phyloP scores from a whole-genome alignment of 352 stramenopile genomes.

The Phytopythium litorale region DNA sequence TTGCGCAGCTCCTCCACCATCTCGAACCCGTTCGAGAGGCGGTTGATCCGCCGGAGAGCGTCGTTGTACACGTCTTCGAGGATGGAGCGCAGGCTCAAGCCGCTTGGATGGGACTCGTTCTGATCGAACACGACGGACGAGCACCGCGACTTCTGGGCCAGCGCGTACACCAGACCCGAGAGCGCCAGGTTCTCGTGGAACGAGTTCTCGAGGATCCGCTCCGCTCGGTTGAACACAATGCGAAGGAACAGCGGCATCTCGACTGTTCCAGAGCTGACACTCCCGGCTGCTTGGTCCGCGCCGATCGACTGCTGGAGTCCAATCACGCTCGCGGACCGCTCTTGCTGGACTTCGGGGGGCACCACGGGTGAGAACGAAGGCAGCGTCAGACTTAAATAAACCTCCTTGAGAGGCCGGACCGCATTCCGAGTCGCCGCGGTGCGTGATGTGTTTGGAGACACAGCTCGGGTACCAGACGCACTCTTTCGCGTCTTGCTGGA shows the following conservation, averaged over 20 bases:
- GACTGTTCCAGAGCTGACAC: background rate
- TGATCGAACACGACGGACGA: conserved; percentile 51
- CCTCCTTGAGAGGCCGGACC: conserved; percentile 65
- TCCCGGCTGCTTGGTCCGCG: conserved; percentile 7
- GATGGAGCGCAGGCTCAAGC: conserved; percentile 65
- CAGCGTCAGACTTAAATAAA: conserved; percentile 62
- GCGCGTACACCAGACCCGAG: conserved; percentile 67
- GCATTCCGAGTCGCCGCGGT: conserved; percentile 55
- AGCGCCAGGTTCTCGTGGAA: conserved; percentile 82
- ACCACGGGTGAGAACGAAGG: conserved; percentile 63
- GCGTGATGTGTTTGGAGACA: conserved; percentile 23
- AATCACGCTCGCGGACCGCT: conserved; percentile 2
- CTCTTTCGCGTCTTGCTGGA: background rate
- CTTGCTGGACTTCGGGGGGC: conserved; percentile 13
- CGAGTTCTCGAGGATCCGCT: conserved; percentile 76
- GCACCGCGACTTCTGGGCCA: conserved; percentile 63
- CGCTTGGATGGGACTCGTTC: conserved; percentile 27
- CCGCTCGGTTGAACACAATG: conserved; percentile 72
- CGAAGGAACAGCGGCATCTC: conserved; percentile 53
- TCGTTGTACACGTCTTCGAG: conserved; percentile 78
- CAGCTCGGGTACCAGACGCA: background rate
- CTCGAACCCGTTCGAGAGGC: conserved; percentile 45
- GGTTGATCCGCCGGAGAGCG: conserved; percentile 51
- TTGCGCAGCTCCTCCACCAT: conserved; percentile 50
- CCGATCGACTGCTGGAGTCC: conserved; percentile 6